Evolutionary conservation across 2,329 filamentous ascomycete species (phyloP), one percentile per base, ranked within the genome.

Genomic region (Neoarthrinium moseri): DNA sequence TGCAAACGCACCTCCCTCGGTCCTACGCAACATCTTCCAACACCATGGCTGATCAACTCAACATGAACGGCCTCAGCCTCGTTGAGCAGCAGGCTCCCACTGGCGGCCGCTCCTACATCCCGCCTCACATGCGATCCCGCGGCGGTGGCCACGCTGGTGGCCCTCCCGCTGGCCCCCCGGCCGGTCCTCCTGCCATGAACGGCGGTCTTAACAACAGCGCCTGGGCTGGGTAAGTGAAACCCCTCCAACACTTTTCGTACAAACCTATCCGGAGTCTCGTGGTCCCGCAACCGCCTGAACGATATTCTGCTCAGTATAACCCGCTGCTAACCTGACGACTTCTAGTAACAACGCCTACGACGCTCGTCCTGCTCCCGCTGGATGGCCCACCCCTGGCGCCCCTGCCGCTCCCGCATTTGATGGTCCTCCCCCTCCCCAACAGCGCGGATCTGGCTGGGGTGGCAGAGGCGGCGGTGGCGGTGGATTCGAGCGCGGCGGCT

Each of bases 11-110:
- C 40, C 11, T 17, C 23, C 12, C 24, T 23, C 26, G n/a, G n/a
- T 8, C 13, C 10, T 21, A 23, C 35, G 13, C 17, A 22, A 42
- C 26, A 42, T 20, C 26, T 33, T 24, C 27, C 26, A 33, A 61
- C 73, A 85, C 70, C 65, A 91, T 91, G 87, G 87, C 87, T 68
- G 86, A 89, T 63, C 85, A 91, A 76, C 80, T 94, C 61, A 89
- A 90, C 76, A 91, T 92, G 81, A 80, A 78, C 66, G 82, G 83
- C 65, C 76, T 92, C 62, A 85, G 73, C 70, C 75, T 92, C 54
- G 82, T 71, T 47, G 63, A 71, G 66, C 63, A 68, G 54, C 71
- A 75, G 59, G 57, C 55, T 21, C 59, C 62, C 30, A 69, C 72
- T 57, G 17, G 10, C 17, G 32, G 32, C 17, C 85, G 86, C 62